Conservation (phyloP, 441 rosid genomes). For the Adansonia grandidieri region DNA sequence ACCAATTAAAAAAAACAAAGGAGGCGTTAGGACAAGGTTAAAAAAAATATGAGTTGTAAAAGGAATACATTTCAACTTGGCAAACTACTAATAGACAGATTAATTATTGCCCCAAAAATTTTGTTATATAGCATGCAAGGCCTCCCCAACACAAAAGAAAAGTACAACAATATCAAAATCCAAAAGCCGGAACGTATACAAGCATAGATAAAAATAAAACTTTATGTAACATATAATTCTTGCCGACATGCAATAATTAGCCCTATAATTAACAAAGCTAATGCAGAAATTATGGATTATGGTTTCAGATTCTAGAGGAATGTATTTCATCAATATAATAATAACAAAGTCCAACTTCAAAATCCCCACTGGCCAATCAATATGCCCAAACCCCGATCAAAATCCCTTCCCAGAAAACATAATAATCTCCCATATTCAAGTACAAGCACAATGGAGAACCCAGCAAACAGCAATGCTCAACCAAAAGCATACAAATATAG, state of each 20-base stretch:
- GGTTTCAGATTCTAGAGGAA: neutral
- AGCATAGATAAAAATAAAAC: neutral
- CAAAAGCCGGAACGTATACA: neutral
- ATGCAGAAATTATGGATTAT: neutral
- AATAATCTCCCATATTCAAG: neutral
- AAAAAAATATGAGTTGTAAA: neutral
- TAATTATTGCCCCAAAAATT: neutral
- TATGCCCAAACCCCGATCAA: neutral
- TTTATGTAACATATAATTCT: neutral
- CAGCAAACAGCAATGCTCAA: neutral
- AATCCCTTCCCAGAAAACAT: neutral
- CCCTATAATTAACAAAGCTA: neutral
- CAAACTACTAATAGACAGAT: constrained; percentile 5
- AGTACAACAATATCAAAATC: neutral
- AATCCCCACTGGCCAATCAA: neutral
- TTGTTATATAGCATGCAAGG: neutral
- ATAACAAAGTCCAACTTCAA: neutral
- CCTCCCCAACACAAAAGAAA: neutral
- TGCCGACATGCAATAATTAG: neutral
- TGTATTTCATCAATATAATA: neutral
- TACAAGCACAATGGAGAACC: neutral
- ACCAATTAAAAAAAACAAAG: constrained; percentile 12
- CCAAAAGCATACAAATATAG: neutral
- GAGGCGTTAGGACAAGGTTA: constrained; percentile 17
- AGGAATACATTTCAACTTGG: neutral